phyloP scores from a whole-genome alignment of 176 grass and related monocot genomes.

The Oryza meyeriana region DNA sequence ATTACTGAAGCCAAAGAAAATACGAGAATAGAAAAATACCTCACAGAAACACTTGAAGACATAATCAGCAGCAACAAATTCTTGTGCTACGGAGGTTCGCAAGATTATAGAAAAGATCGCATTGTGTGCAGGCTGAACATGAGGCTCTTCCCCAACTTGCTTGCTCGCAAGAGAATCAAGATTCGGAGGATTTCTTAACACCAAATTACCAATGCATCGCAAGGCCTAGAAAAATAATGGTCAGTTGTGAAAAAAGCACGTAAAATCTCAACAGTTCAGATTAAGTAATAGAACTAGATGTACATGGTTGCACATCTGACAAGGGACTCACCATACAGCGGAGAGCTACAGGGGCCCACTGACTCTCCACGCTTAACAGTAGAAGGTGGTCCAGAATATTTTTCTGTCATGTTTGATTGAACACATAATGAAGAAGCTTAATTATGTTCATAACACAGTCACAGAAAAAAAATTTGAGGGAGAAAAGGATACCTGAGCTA shows the following conservation, averaged over 20 bases:
- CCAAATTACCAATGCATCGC: slow-evolving; percentile 87
- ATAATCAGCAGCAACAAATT: slow-evolving; percentile 95
- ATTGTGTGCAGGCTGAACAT: slow-evolving; percentile 83
- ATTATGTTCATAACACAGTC: slow-evolving; percentile 1
- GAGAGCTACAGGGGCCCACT: slow-evolving; percentile 89
- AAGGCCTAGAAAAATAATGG: slow-evolving; percentile 63
- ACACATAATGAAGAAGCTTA: slow-evolving; percentile 36
- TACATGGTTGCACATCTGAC: slow-evolving; percentile 5
- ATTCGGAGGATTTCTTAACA: slow-evolving; percentile 84
- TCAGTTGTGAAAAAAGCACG: slow-evolving; percentile 7
- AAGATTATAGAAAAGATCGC: slow-evolving; percentile 79
- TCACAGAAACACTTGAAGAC: slow-evolving; percentile 95
- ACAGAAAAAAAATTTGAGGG: slow-evolving; percentile 10
- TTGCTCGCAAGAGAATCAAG: slow-evolving; percentile 72
- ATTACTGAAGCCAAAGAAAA: slow-evolving; percentile 14
- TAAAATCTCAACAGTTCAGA: neutral
- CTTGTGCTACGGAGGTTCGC: slow-evolving; percentile 71
- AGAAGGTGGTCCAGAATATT: slow-evolving; percentile 95
- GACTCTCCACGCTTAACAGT: slow-evolving; percentile 86
- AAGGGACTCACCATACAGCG: slow-evolving; percentile 77
- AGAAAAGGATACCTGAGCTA: slow-evolving; percentile 67
- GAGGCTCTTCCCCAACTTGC: slow-evolving; percentile 93
- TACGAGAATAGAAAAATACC: slow-evolving; percentile 45
- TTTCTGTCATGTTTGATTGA: slow-evolving; percentile 57
- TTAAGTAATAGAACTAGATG: slow-evolving; percentile 2